Evolutionary conservation across 225 moss, liverwort and hornwort species (phyloP).

Genomic region (Sphagnum tenellum): DNA sequence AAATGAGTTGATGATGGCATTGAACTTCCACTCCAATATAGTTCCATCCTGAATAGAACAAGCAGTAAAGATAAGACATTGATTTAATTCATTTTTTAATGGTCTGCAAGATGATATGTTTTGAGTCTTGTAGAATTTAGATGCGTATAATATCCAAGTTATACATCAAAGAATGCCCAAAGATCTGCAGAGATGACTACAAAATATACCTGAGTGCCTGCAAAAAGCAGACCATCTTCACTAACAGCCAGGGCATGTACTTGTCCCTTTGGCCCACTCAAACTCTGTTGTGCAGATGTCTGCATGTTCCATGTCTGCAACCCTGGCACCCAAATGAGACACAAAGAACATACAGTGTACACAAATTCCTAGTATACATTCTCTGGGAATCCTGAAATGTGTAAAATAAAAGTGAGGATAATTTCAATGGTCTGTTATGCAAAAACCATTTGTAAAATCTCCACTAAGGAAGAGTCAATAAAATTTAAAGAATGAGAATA

Average conservation of each 20-base stretch:
- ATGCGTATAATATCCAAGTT: no score
- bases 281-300: constrained; percentile 65
- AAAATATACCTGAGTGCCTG: constrained; percentile 61
- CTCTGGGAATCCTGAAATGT: no score
- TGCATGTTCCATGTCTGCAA: constrained; percentile 88
- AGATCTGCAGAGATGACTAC: no score
- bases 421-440: no score
- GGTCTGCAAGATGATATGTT: no score
- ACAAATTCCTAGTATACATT: no score
- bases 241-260: constrained; percentile 81
- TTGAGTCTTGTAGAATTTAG: no score
- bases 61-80: background rate
- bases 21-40: constrained; percentile 90
- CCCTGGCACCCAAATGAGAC: constrained; percentile 2
- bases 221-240: constrained; percentile 71
- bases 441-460: no score
- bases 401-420: no score
- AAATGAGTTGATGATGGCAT: constrained; percentile 47
- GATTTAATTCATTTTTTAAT: background rate
- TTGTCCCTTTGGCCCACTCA: constrained; percentile 58
- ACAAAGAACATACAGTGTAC: no score
- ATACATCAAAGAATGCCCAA: no score
- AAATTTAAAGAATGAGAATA: background rate
- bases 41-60: constrained; percentile 57
- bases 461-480: background rate